These are phyloP conservation scores for Endocalyx cinctus DNA, from an alignment of 2,329 filamentous ascomycete species.

Conservation along the genomic window DNA sequence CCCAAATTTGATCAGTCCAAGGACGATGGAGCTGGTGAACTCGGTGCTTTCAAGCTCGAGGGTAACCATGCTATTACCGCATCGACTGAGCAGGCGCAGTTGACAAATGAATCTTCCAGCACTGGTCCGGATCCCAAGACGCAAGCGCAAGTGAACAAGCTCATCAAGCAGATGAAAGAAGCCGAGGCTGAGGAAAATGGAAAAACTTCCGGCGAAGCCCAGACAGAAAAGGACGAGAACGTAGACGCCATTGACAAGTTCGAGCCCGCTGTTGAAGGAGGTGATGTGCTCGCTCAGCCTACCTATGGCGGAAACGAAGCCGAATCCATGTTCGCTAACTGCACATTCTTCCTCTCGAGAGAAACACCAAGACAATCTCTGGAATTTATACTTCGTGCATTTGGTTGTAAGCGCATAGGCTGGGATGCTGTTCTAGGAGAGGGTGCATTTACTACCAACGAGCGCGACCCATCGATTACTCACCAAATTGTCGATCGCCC, in stretches of 20 bases:
- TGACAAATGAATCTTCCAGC: slow-evolving; percentile 44
- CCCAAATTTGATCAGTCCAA: slow-evolving; percentile 85
- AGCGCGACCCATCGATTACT: slow-evolving; percentile 83
- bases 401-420: slow-evolving; percentile 91
- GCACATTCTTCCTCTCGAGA: slow-evolving; percentile 88
- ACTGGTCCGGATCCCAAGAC: slow-evolving; percentile 57
- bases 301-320: slow-evolving; percentile 60
- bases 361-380: slow-evolving; percentile 87
- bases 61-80: slow-evolving; percentile 58
- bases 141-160: slow-evolving; percentile 63
- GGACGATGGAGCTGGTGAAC: slow-evolving; percentile 84
- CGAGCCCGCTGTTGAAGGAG: slow-evolving; percentile 75
- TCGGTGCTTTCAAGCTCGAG: slow-evolving; percentile 87
- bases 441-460: slow-evolving; percentile 86
- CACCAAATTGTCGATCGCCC: slow-evolving; percentile 96
- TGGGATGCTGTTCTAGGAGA: slow-evolving; percentile 91
- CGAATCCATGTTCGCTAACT: slow-evolving; percentile 76
- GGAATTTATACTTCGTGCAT: slow-evolving; percentile 88
- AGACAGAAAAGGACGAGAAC: slow-evolving; percentile 38
- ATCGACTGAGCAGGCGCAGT: slow-evolving; percentile 48
- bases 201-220: slow-evolving; percentile 34
- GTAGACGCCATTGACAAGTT: slow-evolving; percentile 82
- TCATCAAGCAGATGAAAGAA: slow-evolving; percentile 63
- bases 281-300: slow-evolving; percentile 82
- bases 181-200: slow-evolving; percentile 40